Evolutionary conservation across 495 filamentous ascomycete species (phyloP), one percentile per base, ranked within the genome.

Genomic region (Xylaria intraflava): DNA sequence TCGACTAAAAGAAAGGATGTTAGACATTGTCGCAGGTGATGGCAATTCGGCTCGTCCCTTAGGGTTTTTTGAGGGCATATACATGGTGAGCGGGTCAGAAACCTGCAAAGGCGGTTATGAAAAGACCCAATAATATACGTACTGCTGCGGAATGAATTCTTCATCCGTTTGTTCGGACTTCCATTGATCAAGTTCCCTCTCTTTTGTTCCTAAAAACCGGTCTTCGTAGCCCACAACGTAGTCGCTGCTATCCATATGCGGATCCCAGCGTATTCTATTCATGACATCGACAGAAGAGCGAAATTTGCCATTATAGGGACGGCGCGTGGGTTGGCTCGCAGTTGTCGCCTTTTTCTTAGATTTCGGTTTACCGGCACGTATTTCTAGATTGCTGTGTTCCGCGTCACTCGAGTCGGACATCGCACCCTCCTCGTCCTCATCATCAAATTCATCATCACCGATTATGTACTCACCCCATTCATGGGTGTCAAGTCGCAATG

Each of bases 101-200:
- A n/a, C n/a, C n/a, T n/a, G n/a, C n/a, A n/a, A n/a, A n/a, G n/a
- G n/a, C n/a, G n/a, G n/a, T n/a, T n/a, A n/a, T n/a, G n/a, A n/a
- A n/a, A n/a, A n/a, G n/a, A n/a, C n/a, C 4, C 4, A 33, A 33
- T 33, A 12, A 33, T 2, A 11, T 17, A 38, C 35, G 35, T 38
- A 38, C 35, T 92, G 88, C 68, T 86, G 79, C 7, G 89, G 89
- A 57, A 92, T 91, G 61, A 90, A 92, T 55, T 91, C 88, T 58
- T 92, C 84, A 56, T 92, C 84, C 23, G 86, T 91, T 39, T 82
- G 74, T 53, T 92, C 88, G 17, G 69, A 78, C 69, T 85, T 87
- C 87, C 88, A 92, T 27, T 72, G 70, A 42, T 76, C 77, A 8
- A 89, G 66, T 6, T 70, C 61, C 48, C 82, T 79, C 66, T 91